These are phyloP conservation scores for Austroboletus olivaceoglutinosus DNA, from an alignment of 1,284 basidiomycete genomes.

Conservation along the genomic window DNA sequence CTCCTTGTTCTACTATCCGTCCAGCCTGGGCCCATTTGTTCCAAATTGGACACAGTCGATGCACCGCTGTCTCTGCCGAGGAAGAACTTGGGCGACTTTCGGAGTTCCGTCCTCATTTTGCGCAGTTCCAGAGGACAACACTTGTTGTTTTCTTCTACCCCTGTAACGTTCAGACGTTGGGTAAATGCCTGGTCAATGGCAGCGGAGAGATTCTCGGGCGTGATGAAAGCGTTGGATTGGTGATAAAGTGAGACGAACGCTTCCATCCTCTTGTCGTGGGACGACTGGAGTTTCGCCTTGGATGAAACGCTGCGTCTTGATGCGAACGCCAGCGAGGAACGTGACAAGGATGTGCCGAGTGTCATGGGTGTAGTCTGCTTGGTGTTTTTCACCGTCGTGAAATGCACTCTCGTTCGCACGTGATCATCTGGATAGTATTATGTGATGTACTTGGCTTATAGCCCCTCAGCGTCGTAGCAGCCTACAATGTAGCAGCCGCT, in stretches of 20 bases:
- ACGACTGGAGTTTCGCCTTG: constrained; percentile 15
- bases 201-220: constrained; percentile 61
- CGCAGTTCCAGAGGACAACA: constrained; percentile 22
- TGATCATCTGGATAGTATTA: background rate
- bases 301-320: constrained; percentile 22
- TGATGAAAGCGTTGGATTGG: constrained; percentile 63
- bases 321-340: constrained; percentile 5
- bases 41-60: constrained; percentile 2
- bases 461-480: background rate
- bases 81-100: constrained; percentile 41
- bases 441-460: background rate
- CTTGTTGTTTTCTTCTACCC: constrained; percentile 14
- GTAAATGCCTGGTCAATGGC: constrained; percentile 63
- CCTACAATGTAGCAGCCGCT: background rate
- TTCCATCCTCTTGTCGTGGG: constrained; percentile 55
- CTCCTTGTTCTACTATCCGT: constrained; percentile 37
- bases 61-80: constrained; percentile 24
- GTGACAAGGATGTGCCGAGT: constrained; percentile 5
- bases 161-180: constrained; percentile 13
- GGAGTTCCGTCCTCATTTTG: constrained; percentile 24
- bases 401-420: background rate
- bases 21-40: constrained; percentile 37
- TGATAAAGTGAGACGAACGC: constrained; percentile 73
- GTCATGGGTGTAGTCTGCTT: background rate
- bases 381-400: background rate